These are phyloP conservation scores for Lepraria neglecta DNA, from an alignment of 495 filamentous ascomycete genomes.

Conservation along the genomic window DNA sequence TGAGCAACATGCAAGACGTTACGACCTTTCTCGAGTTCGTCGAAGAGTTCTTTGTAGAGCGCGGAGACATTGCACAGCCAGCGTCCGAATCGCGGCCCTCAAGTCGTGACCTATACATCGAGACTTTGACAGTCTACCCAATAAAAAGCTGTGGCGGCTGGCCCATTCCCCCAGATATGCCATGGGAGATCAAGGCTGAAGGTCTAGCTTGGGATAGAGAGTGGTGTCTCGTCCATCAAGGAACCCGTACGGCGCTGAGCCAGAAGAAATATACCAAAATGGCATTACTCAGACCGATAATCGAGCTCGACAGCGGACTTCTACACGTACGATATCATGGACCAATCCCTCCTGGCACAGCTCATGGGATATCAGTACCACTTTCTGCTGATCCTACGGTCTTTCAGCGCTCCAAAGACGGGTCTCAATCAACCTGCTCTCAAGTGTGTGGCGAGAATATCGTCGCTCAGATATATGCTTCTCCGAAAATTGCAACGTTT, in stretches of 20 bases:
- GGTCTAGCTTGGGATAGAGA: slow-evolving; percentile 79
- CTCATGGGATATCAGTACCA: slow-evolving; percentile 48
- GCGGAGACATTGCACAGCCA: background rate
- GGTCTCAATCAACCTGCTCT: slow-evolving; percentile 29
- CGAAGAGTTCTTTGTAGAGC: slow-evolving; percentile 42
- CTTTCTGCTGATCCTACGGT: slow-evolving; percentile 49
- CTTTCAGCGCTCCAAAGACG: slow-evolving; percentile 32
- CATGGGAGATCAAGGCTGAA: slow-evolving; percentile 63
- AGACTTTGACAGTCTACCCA: slow-evolving; percentile 45
- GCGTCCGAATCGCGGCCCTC: background rate
- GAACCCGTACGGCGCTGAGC: slow-evolving; percentile 62
- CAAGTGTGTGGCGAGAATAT: slow-evolving; percentile 69
- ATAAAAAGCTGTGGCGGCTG: slow-evolving; percentile 75
- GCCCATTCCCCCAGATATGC: slow-evolving; percentile 44
- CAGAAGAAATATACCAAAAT: slow-evolving; percentile 69
- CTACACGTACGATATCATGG: slow-evolving; percentile 35
- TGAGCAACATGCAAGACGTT: slow-evolving; percentile 59
- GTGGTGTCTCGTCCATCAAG: slow-evolving; percentile 75
- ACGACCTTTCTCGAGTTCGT: slow-evolving; percentile 53
- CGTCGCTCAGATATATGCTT: slow-evolving; percentile 52
- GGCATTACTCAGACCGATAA: slow-evolving; percentile 59
- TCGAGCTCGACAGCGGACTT: slow-evolving; percentile 53
- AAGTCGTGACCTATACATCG: slow-evolving; percentile 21
- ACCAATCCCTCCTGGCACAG: slow-evolving; percentile 8
- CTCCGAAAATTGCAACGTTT: slow-evolving; percentile 51